Evolutionary conservation across 2,329 filamentous ascomycete genomes (phyloP).

Genomic region (Diaporthe sp.): DNA sequence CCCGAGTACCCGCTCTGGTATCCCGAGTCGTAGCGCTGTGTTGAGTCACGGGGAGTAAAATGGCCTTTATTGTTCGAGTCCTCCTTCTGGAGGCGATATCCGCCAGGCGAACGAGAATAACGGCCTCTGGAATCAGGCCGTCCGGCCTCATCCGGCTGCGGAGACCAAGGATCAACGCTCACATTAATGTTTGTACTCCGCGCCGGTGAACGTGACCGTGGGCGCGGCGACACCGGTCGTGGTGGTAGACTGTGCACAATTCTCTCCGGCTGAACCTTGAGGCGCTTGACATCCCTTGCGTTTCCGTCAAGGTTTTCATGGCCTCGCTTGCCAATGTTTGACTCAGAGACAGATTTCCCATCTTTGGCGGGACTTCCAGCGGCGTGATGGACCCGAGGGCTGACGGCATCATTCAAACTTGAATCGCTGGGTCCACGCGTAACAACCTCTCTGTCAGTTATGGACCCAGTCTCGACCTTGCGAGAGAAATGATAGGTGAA

Average conservation of each 20-base stretch:
- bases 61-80: slow-evolving; percentile 24
- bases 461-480: slow-evolving; percentile 16
- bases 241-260: slow-evolving; percentile 26
- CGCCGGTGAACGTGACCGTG: slow-evolving; percentile 29
- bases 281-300: slow-evolving; percentile 34
- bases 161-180: slow-evolving; percentile 30
- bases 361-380: background rate
- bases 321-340: slow-evolving; percentile 26
- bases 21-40: slow-evolving; percentile 41
- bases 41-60: slow-evolving; percentile 29
- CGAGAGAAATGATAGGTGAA: slow-evolving; percentile 43
- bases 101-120: slow-evolving; percentile 35
- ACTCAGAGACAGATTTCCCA: background rate
- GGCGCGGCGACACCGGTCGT: slow-evolving; percentile 29
- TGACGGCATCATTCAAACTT: slow-evolving; percentile 26
- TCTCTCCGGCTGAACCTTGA: slow-evolving; percentile 13
- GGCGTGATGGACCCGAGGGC: slow-evolving; percentile 3
- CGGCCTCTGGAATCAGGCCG: slow-evolving; percentile 36
- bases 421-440: slow-evolving; percentile 33
- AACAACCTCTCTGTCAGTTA: slow-evolving; percentile 32
- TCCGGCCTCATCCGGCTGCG: slow-evolving; percentile 30
- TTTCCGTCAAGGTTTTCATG: slow-evolving; percentile 8
- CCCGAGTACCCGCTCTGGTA: slow-evolving; percentile 37
- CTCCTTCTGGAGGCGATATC: slow-evolving; percentile 34
- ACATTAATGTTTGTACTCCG: slow-evolving; percentile 8